These are phyloP conservation scores for Leccinum solheimii DNA, from an alignment of 1,284 basidiomycete species.

Conservation along the genomic window DNA sequence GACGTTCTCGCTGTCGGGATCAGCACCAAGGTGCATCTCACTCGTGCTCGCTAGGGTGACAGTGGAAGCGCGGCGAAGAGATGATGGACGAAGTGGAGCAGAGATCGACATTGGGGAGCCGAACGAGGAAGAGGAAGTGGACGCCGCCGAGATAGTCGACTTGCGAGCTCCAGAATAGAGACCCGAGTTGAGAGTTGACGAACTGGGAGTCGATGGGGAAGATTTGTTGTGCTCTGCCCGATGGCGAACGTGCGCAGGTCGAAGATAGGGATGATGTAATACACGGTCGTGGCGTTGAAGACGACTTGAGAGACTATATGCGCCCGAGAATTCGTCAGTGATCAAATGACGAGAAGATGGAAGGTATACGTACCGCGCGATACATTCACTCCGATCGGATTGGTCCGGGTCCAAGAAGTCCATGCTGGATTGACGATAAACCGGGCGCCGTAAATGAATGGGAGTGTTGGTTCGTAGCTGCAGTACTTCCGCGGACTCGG, in stretches of 20 bases:
- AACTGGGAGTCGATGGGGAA: slow-evolving; percentile 63
- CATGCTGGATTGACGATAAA: slow-evolving; percentile 82
- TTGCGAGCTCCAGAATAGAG: slow-evolving; percentile 25
- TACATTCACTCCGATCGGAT: slow-evolving; percentile 39
- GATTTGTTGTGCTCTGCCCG: slow-evolving; percentile 37
- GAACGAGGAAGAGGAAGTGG: slow-evolving; percentile 35
- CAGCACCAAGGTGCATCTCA: slow-evolving; percentile 35
- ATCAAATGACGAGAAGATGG: slow-evolving; percentile 3
- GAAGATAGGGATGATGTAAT: slow-evolving; percentile 63
- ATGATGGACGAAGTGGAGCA: slow-evolving; percentile 36
- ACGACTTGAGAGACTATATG: slow-evolving; percentile 61
- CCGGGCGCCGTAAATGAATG: slow-evolving; percentile 43
- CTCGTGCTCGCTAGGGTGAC: slow-evolving; percentile 33
- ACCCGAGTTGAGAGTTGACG: slow-evolving; percentile 56
- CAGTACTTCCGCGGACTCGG: slow-evolving; percentile 38
- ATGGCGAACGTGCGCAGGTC: slow-evolving; percentile 39
- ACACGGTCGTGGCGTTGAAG: slow-evolving; percentile 64
- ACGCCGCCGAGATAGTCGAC: slow-evolving; percentile 30
- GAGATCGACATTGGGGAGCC: slow-evolving; percentile 38
- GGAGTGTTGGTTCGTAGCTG: slow-evolving; percentile 46
- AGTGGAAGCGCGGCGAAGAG: slow-evolving; percentile 36
- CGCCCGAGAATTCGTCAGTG: slow-evolving; percentile 11
- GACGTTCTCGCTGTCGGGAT: slow-evolving; percentile 18
- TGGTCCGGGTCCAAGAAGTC: slow-evolving; percentile 64
- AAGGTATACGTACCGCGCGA: too few species aligned